phyloP scores from a whole-genome alignment of 768 basidiomycete genomes.

The Lactarius quietus region DNA sequence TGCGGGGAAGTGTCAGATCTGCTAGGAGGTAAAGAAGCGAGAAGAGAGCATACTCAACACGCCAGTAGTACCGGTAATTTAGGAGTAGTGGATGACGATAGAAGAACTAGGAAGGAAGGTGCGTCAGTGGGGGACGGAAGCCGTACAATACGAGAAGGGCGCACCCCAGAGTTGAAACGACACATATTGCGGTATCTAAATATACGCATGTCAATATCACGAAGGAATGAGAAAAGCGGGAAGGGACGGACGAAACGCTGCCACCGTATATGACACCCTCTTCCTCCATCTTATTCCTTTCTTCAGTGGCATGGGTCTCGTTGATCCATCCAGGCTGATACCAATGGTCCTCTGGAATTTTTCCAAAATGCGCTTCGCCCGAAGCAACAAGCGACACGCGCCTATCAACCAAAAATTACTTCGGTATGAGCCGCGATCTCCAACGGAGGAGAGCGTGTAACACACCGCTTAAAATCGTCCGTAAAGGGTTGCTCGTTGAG shows the following conservation, averaged over 20 bases:
- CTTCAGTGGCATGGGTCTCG: constrained; percentile 43
- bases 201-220: neutral
- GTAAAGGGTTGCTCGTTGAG: constrained; percentile 82
- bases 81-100: constrained; percentile 74
- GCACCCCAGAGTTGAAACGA: constrained; percentile 47
- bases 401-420: constrained; percentile 33
- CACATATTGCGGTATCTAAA: constrained; percentile 50
- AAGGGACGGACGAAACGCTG: constrained; percentile 16
- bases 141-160: neutral
- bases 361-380: constrained; percentile 37
- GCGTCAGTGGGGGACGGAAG: neutral
- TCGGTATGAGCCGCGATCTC: constrained; percentile 26
- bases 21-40: neutral
- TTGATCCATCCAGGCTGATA: constrained; percentile 50
- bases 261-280: constrained; percentile 19
- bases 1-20: constrained; percentile 3
- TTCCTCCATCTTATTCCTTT: constrained; percentile 40
- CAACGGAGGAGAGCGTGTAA: neutral
- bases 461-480: constrained; percentile 66
- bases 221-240: constrained; percentile 34
- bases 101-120: constrained; percentile 57
- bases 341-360: constrained; percentile 48
- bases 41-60: constrained; percentile 63
- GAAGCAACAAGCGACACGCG: constrained; percentile 33
- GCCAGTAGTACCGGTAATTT: constrained; percentile 85